phyloP scores from a whole-genome alignment of 768 basidiomycete species.

The Mycena venus region DNA sequence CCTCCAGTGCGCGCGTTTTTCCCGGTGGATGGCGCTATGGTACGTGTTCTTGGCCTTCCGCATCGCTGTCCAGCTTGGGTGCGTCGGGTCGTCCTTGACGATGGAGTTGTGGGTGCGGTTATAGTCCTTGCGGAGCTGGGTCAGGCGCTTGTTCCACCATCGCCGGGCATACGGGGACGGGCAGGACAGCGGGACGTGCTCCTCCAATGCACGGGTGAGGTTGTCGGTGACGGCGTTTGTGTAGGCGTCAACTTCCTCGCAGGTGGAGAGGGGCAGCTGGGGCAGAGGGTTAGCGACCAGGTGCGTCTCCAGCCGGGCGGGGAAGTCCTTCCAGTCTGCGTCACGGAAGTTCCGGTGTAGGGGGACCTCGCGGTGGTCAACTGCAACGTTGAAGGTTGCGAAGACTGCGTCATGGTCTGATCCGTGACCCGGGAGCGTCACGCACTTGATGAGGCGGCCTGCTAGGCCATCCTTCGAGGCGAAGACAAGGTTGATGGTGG shows the following conservation, averaged over 20 bases:
- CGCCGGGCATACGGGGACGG: no score
- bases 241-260: background rate
- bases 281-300: background rate
- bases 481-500: slow-evolving; percentile 27
- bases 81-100: no score
- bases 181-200: background rate
- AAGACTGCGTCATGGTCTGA: slow-evolving; percentile 12
- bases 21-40: no score
- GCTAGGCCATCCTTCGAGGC: background rate
- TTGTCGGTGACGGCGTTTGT: background rate
- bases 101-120: no score
- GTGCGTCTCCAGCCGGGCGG: background rate
- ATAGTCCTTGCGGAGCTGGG: no score
- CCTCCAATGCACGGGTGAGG: background rate
- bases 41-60: no score
- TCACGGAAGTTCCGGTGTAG: slow-evolving; percentile 1
- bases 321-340: slow-evolving; percentile 16
- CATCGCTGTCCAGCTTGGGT: no score
- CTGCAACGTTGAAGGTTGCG: background rate
- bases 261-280: background rate
- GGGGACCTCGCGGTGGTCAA: background rate
- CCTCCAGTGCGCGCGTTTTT: no score
- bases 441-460: slow-evolving; percentile 12
- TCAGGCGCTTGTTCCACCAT: no score
- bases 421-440: background rate